Base-by-base conservation (phyloP, 441 rosid species). In the Sinapis alba region DNA sequence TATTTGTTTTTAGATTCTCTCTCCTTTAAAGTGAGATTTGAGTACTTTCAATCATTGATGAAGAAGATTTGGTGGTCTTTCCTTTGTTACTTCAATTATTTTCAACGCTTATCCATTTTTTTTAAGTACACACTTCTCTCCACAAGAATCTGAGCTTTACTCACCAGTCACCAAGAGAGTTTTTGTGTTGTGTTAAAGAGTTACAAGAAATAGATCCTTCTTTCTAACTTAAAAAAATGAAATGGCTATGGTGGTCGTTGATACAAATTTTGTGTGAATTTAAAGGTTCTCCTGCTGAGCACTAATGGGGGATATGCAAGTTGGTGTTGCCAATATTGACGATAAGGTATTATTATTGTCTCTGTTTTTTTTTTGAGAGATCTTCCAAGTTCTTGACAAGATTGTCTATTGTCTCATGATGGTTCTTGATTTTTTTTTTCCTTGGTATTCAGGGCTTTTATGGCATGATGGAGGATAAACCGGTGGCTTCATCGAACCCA, bases 271-370 rank as follows among this genome's bases (percentile, higher is more conserved):
- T 75, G 67, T 71, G 64, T 77, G 78, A 36, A 77, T 71, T 2
- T 80, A 69, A 53, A 67, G 81, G 54, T 32, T 73, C 69, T 69
- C 69, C 26, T 74, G 13, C 62, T 64, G 67, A 74, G 77, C 75
- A 71, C 65, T 57, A 58, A 86, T 85, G 90, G 91, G 89, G 5
- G 90, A 89, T 84, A 78, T 86, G 78, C 68, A 80, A 66, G 79
- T 79, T 77, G 84, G 84, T 64, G 84, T 86, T 77, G 74, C 85
- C 67, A 76, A 36, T 78, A 34, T 65, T 71, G 83, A 78, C 68
- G 88, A 82, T 78, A 87, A 90, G 97, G 97, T 90, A 83, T 59
- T 28, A 81, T 59, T 36, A 16, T 16, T 16, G 32, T 27, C 23
- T 67, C 60, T 38, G 21, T 9, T 3, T 65, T n/a, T 54, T 12